Conservation (phyloP, 352 stramenopile species). For the Globisporangium splendens region DNA sequence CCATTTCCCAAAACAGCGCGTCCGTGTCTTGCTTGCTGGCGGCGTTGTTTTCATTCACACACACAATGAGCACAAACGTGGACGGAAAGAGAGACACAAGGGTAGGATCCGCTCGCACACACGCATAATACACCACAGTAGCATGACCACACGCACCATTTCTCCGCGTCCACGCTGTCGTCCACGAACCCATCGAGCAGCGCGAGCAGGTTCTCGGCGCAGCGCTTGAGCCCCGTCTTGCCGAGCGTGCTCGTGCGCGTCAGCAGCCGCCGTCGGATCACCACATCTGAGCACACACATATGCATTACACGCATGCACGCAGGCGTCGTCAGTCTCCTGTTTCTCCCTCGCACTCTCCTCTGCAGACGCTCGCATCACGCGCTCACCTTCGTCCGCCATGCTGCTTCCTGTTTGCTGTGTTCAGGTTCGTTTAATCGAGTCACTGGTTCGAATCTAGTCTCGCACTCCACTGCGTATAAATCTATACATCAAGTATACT, state of each 20-base stretch:
- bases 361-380: neutral
- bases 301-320: neutral
- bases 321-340: neutral
- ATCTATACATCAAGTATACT: neutral
- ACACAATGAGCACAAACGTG: neutral
- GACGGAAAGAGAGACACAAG: neutral
- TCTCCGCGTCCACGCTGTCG: constrained; percentile 51
- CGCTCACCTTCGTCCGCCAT: constrained; percentile 63
- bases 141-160: constrained; percentile 26
- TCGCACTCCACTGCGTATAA: no score
- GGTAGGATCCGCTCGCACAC: neutral
- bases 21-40: constrained; percentile 67
- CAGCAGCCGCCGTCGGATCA: constrained; percentile 72
- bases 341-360: no score
- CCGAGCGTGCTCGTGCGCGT: constrained; percentile 77
- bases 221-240: constrained; percentile 79
- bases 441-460: no score
- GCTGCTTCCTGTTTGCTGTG: neutral
- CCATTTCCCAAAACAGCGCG: constrained; percentile 80
- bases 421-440: constrained; percentile 2
- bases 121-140: neutral
- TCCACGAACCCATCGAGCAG: constrained; percentile 64
- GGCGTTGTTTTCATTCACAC: neutral
- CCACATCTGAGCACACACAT: constrained; percentile 30
- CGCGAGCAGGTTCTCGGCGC: constrained; percentile 61